Base-by-base conservation (phyloP, 2,329 filamentous ascomycete genomes). In the Ascochyta clinopodiicola region DNA sequence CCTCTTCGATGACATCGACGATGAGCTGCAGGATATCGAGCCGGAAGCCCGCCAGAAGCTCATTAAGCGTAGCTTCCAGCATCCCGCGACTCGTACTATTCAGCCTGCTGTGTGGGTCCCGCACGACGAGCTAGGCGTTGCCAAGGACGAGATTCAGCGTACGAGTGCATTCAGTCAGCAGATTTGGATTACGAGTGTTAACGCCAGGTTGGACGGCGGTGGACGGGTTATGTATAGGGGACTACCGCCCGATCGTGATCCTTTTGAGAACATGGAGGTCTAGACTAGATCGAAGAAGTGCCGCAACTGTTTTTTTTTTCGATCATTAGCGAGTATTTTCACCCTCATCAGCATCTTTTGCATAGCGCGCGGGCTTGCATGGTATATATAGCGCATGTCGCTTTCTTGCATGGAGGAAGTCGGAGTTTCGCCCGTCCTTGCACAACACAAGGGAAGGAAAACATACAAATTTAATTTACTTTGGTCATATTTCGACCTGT, bases 151-250 rank as follows among this genome's bases (percentile, higher is more conserved):
- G 79, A 89, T 98, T 39, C 82, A 83, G 68, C 83, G 90, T 32
- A 96, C 92, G 6, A 84, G 88, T 61, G 81, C 83, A 43, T 90
- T 92, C 72, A 94, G 90, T 56, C 82, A 78, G 36, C 81, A 82
- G 62, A 89, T 98, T 47, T 96, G 92, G 90, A 92, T 98, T 71
- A 96, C 91, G 67, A 97, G 97, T 74, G 90, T 96, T 73, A 92
- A 92, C 55, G 92, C 94, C 19, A 90, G 91, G 9, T 80, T 98
- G 64, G 92, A 97, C 78, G 89, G 87, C 51, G 92, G 92, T 74
- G 86, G 86, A 27, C 86, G 89, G 17, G 92, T 96, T 5, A 86
- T 96, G 34, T 97, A 95, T 75, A 89, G 89, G 61, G 86, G 86
- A 60, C 90, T 92, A 57, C 93, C 93, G 15, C 93, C 93, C 0